Evolutionary conservation across 1,284 basidiomycete species (phyloP).

Genomic region (Pseudozyma thailandica): DNA sequence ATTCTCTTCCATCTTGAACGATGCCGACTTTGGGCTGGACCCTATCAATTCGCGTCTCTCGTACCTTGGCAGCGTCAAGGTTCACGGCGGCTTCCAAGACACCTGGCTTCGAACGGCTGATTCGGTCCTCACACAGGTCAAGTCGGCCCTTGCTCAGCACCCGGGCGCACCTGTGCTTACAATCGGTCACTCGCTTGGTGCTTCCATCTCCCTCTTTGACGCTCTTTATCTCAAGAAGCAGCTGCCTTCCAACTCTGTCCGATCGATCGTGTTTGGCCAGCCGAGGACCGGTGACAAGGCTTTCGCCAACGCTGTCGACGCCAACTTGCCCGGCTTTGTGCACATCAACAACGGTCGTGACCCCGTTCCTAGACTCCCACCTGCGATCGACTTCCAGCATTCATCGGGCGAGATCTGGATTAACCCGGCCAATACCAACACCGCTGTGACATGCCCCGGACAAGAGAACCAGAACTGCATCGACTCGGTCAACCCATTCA

Average conservation of each 20-base stretch:
- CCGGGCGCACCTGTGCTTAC: conserved; percentile 43
- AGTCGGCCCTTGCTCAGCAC: conserved; percentile 39
- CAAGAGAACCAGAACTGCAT: conserved; percentile 62
- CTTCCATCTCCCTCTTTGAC: conserved; percentile 52
- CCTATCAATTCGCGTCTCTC: conserved; percentile 39
- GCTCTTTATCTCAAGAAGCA: conserved; percentile 50
- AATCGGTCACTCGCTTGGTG: conserved; percentile 61
- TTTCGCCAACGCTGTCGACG: conserved; percentile 53
- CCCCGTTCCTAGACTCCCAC: conserved; percentile 52
- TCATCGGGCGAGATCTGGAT: conserved; percentile 57
- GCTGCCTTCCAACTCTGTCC: conserved; percentile 29
- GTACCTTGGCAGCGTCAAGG: conserved; percentile 37
- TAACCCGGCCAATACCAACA: conserved; percentile 49
- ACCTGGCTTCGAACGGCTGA: conserved; percentile 52
- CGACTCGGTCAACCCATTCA: conserved; percentile 30
- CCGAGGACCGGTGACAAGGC: conserved; percentile 53
- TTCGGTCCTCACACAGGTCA: conserved; percentile 41
- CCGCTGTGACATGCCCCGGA: conserved; percentile 55
- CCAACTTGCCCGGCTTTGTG: conserved; percentile 42
- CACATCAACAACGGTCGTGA: conserved; percentile 56
- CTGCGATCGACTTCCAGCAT: conserved; percentile 51
- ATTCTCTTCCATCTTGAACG: conserved; percentile 46
- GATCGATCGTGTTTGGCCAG: conserved; percentile 53
- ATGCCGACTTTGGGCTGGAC: conserved; percentile 40
- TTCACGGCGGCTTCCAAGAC: conserved; percentile 60